A percentile compares a stretch with the other conserved stretches of the same genome.
Conservation (phyloP, 2,329 filamentous ascomycete species). For the Beauveria sp. region DNA sequence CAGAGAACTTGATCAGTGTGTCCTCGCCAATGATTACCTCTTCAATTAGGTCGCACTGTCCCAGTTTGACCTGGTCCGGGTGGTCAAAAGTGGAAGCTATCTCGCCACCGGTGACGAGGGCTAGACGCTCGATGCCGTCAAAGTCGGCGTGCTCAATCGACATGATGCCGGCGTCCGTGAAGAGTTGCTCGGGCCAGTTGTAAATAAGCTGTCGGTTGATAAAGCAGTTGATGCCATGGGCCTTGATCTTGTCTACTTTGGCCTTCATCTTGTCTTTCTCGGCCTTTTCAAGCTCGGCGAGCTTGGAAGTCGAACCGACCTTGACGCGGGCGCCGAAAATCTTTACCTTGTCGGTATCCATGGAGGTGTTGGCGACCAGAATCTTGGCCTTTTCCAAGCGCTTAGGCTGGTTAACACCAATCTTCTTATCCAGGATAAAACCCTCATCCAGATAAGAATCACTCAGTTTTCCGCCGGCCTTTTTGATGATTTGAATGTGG, state of each 20-base stretch:
- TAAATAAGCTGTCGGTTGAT: slow-evolving; percentile 99
- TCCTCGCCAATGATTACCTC: slow-evolving; percentile 98
- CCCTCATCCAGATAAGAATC: slow-evolving; percentile 97
- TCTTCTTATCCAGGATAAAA: slow-evolving; percentile 98
- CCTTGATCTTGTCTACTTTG: slow-evolving; percentile 98
- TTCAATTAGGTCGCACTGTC: slow-evolving; percentile 90
- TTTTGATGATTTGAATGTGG: slow-evolving; percentile 99
- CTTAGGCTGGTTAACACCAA: slow-evolving; percentile 98
- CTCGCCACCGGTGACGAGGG: slow-evolving; percentile 92
- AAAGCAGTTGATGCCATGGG: slow-evolving; percentile 98
- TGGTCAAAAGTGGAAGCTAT: slow-evolving; percentile 98
- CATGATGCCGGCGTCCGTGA: slow-evolving; percentile 94
- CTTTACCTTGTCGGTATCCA: slow-evolving; percentile 99
- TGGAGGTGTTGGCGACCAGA: slow-evolving; percentile 91
- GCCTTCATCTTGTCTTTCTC: slow-evolving; percentile 99
- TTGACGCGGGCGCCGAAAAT: slow-evolving; percentile 97
- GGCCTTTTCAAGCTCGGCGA: slow-evolving; percentile 96
- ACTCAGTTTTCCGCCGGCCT: slow-evolving; percentile 92
- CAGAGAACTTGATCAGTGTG: slow-evolving; percentile 94
- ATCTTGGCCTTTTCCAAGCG: slow-evolving; percentile 97
- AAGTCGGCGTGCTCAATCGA: slow-evolving; percentile 99
- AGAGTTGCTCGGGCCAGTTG: slow-evolving; percentile 99
- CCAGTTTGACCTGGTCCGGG: slow-evolving; percentile 92
- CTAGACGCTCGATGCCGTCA: slow-evolving; percentile 91
- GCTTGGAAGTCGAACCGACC: slow-evolving; percentile 90